Evolutionary conservation across 805 yeast genomes (phyloP).

Genomic region (Clavispora phyllophila): DNA sequence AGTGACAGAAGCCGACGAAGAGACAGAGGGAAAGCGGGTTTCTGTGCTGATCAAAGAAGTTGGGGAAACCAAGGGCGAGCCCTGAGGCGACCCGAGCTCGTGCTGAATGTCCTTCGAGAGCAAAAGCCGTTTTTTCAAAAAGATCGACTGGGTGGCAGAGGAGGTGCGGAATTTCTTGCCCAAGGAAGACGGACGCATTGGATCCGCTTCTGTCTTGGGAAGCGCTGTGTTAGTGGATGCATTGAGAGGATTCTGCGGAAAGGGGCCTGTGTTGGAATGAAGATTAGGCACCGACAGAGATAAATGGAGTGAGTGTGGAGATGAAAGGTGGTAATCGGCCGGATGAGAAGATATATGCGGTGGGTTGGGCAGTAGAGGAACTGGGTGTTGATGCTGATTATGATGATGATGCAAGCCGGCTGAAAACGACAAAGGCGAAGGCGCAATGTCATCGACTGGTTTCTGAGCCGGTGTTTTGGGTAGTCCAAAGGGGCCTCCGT

Average conservation of each 20-base stretch:
- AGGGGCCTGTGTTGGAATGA: background rate
- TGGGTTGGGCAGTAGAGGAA: background rate
- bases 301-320: background rate
- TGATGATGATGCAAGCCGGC: background rate
- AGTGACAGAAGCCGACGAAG: background rate
- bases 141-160: conserved; percentile 21
- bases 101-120: conserved; percentile 36
- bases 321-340: background rate
- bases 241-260: background rate
- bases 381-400: background rate
- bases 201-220: background rate
- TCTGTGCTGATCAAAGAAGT: background rate
- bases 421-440: background rate
- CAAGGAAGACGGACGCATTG: background rate
- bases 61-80: background rate
- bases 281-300: background rate
- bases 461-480: conserved; percentile 1
- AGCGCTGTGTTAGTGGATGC: background rate
- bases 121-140: conserved; percentile 26
- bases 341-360: background rate
- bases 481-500: conserved; percentile 3
- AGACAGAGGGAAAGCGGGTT: conserved; percentile 3
- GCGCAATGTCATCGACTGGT: background rate
- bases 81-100: conserved; percentile 22
- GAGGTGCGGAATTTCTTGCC: conserved; percentile 13